Base-by-base conservation (phyloP, 169 alveolate species). In the Plasmodium inui region DNA sequence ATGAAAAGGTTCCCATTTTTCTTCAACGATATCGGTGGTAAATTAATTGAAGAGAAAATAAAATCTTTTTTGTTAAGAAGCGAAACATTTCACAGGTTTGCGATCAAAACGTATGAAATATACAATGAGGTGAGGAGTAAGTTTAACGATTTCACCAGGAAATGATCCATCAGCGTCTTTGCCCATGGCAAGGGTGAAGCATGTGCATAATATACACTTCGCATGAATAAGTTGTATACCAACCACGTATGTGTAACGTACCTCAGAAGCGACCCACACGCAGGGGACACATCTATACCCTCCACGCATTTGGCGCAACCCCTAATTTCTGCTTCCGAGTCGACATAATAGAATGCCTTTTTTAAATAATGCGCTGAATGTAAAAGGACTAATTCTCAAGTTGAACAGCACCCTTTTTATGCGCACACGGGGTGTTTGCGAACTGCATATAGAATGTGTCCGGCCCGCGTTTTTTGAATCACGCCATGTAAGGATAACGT, bases 1-100 rank as follows among this genome's bases (percentile, higher is more conserved):
- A 88, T 88, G 94, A 88, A 88, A 79, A 88, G 84, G 83, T 88
- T 88, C 78, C 94, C 94, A 88, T 88, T 88, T 88, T 30, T 88
- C 73, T 79, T 88, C 57, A 88, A 88, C 53, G 94, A 88, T 79
- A 88, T 88, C 72, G 94, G 94, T 34, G 94, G 94, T 61, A 88
- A 88, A 88, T 28, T 88, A 79, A 88, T 88, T 88, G 94, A 88
- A 88, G 94, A 88, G 73, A 88, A 80, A 88, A 78, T 88, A 37
- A 88, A 88, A 70, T 76, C 94, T 10, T 19, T 72, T 80, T 61
- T 88, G 44, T 50, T 88, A 26, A 78, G 94, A 26, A 88, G 94
- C 26, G 94, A 88, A 88, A 79, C 82, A 80, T 88, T 88, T 44
- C 94, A 88, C 34, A 88, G 94, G 79, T 88, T 88, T 67, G 82